These are phyloP conservation scores for Globisporangium abappressorium DNA, from an alignment of 352 stramenopile genomes.

Conservation along the genomic window DNA sequence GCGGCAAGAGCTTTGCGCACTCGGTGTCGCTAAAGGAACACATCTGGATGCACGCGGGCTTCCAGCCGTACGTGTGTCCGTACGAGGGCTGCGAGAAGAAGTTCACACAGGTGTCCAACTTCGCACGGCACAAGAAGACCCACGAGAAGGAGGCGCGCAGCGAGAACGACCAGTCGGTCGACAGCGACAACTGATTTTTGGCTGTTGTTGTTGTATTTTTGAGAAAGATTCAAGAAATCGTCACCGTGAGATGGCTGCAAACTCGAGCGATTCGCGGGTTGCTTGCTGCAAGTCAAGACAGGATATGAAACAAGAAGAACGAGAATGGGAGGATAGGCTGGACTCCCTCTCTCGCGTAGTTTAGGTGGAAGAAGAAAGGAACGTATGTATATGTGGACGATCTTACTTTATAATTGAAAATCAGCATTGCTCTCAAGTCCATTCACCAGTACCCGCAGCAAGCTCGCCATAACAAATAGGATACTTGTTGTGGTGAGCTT, in stretches of 20 bases:
- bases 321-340: neutral
- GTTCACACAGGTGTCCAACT: constrained; percentile 89
- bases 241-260: neutral
- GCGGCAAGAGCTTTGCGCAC: constrained; percentile 88
- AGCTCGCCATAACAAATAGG: no score
- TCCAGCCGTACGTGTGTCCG: constrained; percentile 90
- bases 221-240: neutral
- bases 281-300: neutral
- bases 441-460: neutral
- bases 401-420: constrained; percentile 4
- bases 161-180: constrained; percentile 41
- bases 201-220: neutral
- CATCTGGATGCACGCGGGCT: constrained; percentile 89
- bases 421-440: neutral
- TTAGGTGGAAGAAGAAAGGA: neutral
- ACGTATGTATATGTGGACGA: constrained; percentile 5
- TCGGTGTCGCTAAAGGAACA: constrained; percentile 91
- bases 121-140: constrained; percentile 85
- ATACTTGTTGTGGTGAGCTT: no score
- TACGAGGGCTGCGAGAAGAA: constrained; percentile 88
- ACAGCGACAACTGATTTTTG: constrained; percentile 36
- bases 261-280: neutral
- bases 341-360: neutral
- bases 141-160: constrained; percentile 75
- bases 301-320: neutral